Evolutionary conservation across 2,329 filamentous ascomycete genomes (phyloP).

Genomic region (Hypoxylon sp.): DNA sequence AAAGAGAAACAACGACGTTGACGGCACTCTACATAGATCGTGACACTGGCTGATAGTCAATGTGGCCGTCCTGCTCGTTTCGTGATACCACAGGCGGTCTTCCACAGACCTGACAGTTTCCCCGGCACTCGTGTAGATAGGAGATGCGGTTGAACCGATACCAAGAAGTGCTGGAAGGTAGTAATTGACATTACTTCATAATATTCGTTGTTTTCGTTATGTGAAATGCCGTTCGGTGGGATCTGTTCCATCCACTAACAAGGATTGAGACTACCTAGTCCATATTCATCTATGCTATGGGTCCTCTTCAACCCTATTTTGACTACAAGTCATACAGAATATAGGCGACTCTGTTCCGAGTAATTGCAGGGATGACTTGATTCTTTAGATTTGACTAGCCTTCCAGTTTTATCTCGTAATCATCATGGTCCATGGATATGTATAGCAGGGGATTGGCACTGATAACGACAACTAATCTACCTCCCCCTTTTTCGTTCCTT

Average conservation of each 20-base stretch:
- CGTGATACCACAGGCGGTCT: conserved; percentile 27
- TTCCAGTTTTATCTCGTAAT: background rate
- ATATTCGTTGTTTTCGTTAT: background rate
- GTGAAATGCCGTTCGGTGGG: background rate
- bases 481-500: background rate
- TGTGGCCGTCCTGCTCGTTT: conserved; percentile 19
- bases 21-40: conserved; percentile 12
- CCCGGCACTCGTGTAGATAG: conserved; percentile 6
- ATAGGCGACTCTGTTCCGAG: background rate
- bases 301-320: background rate
- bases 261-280: background rate
- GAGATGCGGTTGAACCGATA: conserved; percentile 13
- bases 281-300: background rate
- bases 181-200: conserved; percentile 12
- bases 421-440: background rate
- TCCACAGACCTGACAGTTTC: background rate
- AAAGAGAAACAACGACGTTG: conserved; percentile 12
- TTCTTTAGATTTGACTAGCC: background rate
- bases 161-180: conserved; percentile 24
- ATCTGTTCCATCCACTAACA: too few species aligned
- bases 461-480: background rate
- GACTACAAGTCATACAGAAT: background rate
- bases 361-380: background rate
- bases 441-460: background rate
- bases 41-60: background rate